Conservation (phyloP, 73 alveolate species). For the Strombidium stylifer region DNA sequence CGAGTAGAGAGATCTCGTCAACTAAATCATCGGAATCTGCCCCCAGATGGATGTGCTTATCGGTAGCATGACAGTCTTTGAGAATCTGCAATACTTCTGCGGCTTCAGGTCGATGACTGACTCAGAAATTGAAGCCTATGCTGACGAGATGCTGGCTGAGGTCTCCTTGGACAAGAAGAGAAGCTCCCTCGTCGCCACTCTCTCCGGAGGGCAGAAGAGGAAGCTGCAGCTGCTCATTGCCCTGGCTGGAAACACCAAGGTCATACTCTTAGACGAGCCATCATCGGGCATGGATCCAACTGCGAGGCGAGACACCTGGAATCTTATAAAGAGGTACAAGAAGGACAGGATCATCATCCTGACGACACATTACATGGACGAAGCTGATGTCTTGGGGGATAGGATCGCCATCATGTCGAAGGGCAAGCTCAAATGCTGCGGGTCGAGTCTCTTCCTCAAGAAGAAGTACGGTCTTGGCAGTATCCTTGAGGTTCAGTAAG, state of each 20-base stretch:
- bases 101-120: slow-evolving; percentile 81
- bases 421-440: slow-evolving; percentile 74
- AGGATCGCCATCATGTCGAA: slow-evolving; percentile 74
- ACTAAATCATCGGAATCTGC: slow-evolving; percentile 81
- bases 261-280: slow-evolving; percentile 93
- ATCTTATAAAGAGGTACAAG: slow-evolving; percentile 84
- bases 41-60: slow-evolving; percentile 91
- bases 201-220: slow-evolving; percentile 96
- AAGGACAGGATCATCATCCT: slow-evolving; percentile 81
- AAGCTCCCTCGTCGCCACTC: slow-evolving; percentile 57
- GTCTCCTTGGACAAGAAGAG: slow-evolving; percentile 51
- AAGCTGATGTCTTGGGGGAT: slow-evolving; percentile 89
- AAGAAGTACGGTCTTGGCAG: slow-evolving; percentile 31
- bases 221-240: slow-evolving; percentile 91
- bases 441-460: slow-evolving; percentile 62
- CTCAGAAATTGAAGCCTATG: slow-evolving; percentile 60
- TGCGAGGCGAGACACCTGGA: slow-evolving; percentile 91
- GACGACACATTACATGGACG: slow-evolving; percentile 93
- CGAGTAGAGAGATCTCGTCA: slow-evolving; percentile 64
- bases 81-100: slow-evolving; percentile 84
- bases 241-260: slow-evolving; percentile 79
- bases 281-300: slow-evolving; percentile 93
- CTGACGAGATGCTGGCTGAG: slow-evolving; percentile 77
- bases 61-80: slow-evolving; percentile 84
- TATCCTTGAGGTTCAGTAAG: too few relatives aligned